Evolutionary conservation across 2,329 filamentous ascomycete species (phyloP), one percentile per base, ranked within the genome.

Genomic region (Xylaria sp.): DNA sequence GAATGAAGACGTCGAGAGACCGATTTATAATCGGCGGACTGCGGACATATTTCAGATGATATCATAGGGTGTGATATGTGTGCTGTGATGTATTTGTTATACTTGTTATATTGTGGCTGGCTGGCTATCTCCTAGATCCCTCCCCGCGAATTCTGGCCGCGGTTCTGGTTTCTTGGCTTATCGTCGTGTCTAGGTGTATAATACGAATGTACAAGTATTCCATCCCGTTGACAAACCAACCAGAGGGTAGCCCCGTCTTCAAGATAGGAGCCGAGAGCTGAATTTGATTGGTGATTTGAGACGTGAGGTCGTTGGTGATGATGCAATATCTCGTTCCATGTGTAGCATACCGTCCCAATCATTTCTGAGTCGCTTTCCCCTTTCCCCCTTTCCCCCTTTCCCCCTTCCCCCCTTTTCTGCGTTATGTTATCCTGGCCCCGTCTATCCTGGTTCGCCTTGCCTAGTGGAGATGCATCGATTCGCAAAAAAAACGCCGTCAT

Each of bases 401-500:
- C 36, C 34, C 34, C 34, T 36, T 39, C 18, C 6, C 23, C 34
- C 28, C 20, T 32, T 18, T 39, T 18, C 5, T 15, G 28, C 15
- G 34, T 10, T 28, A 15, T 50, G 23, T 10, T 52, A 25, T 48
- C 46, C 58, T 43, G n/a, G 13, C 39, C 45, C 36, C 30, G 34
- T 61, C 43, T 65, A 65, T 68, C 20, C 20, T n/a, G 10, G 9
- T 15, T 32, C 43, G n/a, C 23, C 58, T 32, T 62, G 34, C 23
- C 32, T 23, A 20, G 55, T 63, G 58, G 52, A 53, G 53, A 68
- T 65, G 53, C 55, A 53, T 67, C 28, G 18, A 61, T 56, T 36
- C 43, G 39, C 23, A 23, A 34, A 48, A 57, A 65, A 53, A 55
- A 68, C 55, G 59, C 55, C 63, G 59, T 63, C 7, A n/a, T 56